These are phyloP conservation scores for Trapa bicornis DNA, from an alignment of 345 rosid genomes.

Conservation along the genomic window DNA sequence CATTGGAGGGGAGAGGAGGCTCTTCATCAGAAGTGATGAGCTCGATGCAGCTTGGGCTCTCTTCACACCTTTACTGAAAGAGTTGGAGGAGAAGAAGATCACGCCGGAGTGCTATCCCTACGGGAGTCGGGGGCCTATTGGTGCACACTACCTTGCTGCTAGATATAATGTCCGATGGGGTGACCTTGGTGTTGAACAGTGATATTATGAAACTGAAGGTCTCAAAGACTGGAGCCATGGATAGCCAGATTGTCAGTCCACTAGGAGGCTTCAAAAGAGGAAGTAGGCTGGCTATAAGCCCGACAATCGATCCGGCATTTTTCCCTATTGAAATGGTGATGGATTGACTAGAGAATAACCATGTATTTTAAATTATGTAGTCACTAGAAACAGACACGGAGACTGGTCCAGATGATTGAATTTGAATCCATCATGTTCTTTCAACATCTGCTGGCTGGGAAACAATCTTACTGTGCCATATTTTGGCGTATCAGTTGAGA, in stretches of 20 bases:
- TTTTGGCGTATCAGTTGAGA: too few species aligned
- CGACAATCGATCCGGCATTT: neutral
- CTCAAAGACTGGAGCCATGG: neutral
- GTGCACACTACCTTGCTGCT: conserved; percentile 87
- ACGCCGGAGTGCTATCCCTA: conserved; percentile 77
- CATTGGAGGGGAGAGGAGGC: conserved; percentile 82
- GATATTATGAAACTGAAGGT: neutral
- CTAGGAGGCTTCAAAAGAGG: neutral
- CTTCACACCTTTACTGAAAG: conserved; percentile 69
- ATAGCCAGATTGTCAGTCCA: neutral
- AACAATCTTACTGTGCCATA: too few species aligned
- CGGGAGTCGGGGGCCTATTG: conserved; percentile 87
- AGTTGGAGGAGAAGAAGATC: conserved; percentile 62
- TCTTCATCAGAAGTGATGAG: conserved; percentile 88
- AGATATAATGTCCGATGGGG: conserved; percentile 85
- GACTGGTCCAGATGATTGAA: neutral
- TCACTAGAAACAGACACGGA: neutral
- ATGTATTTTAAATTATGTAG: neutral
- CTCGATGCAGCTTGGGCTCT: conserved; percentile 85
- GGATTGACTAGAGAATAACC: neutral
- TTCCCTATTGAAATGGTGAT: neutral
- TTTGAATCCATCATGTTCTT: neutral
- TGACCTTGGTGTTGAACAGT: conserved; percentile 45
- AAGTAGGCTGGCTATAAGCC: neutral
- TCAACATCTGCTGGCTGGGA: neutral